Evolutionary conservation across 495 filamentous ascomycete species (phyloP), one percentile per base, ranked within the genome.

Genomic region (Daldinia decipiens): DNA sequence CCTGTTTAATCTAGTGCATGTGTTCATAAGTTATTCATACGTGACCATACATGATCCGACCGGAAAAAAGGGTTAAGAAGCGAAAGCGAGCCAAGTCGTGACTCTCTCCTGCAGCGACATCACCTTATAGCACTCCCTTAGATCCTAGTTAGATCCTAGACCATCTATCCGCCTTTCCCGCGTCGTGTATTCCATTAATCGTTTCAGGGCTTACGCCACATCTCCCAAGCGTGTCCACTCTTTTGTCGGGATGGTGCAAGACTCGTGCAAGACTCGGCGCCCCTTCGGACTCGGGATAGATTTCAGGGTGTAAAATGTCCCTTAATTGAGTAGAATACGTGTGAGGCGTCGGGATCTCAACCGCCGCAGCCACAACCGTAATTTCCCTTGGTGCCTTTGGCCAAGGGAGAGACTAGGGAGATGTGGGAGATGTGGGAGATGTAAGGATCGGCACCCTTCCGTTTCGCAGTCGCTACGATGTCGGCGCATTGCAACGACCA

Each of bases 281-380:
- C 61, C 56, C 65, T 57, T 54, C 13, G 53, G 34, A 36, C 53
- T 60, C 31, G 57, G 65, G 32, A 19, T 45, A 32, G 19, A 24
- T 12, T 24, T 27, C 26, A 53, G 26, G 26, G 13, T 53, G 12
- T 11, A 54, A 3, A 29, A 52, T 6, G 55, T 51, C 39, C 64
- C 65, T 38, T 64, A 39, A 40, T 51, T 40, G 43, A 52, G 31
- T 40, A 36, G 27, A 32, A 57, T 43, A 68, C 65, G 57, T 73
- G 59, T 21, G 70, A 69, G 70, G 70, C 65, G 61, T 73, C 70
- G 70, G 70, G 57, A 73, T 65, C 61, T 43, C 24, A 52, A 55
- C 57, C 57, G 61, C 61, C 65, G 65, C 43, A 61, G 38, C 57
- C 70, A 64, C 57, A 59, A 36, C 55, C 52, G 26, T 52, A 58